Base-by-base conservation (phyloP, 768 basidiomycete genomes). In the Sporobolomyces pararoseus region DNA sequence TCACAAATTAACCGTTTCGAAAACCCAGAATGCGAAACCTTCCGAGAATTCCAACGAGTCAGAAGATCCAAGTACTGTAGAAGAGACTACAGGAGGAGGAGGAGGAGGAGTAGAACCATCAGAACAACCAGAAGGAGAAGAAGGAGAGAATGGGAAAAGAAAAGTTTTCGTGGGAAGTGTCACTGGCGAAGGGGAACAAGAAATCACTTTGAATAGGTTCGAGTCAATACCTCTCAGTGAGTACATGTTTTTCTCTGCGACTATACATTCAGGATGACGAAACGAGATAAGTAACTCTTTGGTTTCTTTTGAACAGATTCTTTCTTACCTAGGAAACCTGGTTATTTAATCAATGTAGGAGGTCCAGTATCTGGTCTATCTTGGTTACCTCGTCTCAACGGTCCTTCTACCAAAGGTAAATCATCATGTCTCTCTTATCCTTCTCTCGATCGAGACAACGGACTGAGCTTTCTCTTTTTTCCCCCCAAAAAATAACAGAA, bases 351-450 rank as follows among this genome's bases (percentile, higher is more conserved):
- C 79, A 90, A 88, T 70, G 88, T 89, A 0, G 96, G 96, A 9
- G 89, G 88, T 4, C 89, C 91, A 0, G 88, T 90, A n/a, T 91
- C 89, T 87, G 90, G 87, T 3, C 76, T 95, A 42, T 91, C 94
- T 73, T 98, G 94, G 94, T 93, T 92, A 78, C 95, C 96, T 4
- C 85, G 87, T 57, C 83, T 86, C 46, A 58, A 50, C 7, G 71
- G 80, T 55, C 77, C 58, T 19, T 13, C 35, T 10, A 14, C 29
- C 27, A 89, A 75, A 74, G 83, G 77, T 59, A 55, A 52, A 19
- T 31, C 17, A n/a, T n/a, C n/a, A n/a, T n/a, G n/a, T 44, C 9
- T 42, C 39, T 17, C 10, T 13, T 14, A 13, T 12, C 13, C 46
- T 23, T 47, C 21, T 6, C 10, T 13, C 46, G 46, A 13, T 14